Percentiles rank a stretch among this genome's conserved stretches.
phyloP scores from a whole-genome alignment of 768 basidiomycete species.

The Brasilioporus rufonigricans region DNA sequence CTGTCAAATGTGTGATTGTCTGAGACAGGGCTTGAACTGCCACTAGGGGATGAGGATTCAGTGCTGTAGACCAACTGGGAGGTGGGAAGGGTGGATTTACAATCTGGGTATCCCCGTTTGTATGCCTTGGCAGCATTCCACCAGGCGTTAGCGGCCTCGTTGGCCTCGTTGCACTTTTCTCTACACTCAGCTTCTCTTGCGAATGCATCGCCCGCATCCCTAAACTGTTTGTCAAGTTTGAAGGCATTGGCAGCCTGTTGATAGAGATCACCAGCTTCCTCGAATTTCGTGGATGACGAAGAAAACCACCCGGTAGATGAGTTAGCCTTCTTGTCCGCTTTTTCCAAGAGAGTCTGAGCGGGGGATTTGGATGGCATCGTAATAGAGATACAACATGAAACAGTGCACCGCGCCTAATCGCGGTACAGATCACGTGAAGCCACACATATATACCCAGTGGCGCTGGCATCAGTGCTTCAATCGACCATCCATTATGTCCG shows the following conservation, averaged over 20 bases:
- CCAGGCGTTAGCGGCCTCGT: conserved; percentile 98
- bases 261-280: conserved; percentile 95
- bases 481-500: conserved; percentile 28
- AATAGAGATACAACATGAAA: neutral
- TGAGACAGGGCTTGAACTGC: conserved; percentile 85
- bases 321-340: conserved; percentile 89
- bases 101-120: conserved; percentile 82
- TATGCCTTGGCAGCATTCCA: conserved; percentile 98
- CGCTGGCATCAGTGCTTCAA: neutral
- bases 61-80: neutral
- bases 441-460: neutral
- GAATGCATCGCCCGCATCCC: conserved; percentile 89
- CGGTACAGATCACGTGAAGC: conserved; percentile 17
- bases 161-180: conserved; percentile 80
- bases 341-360: conserved; percentile 73
- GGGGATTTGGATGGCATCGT: conserved; percentile 75
- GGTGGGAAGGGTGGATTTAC: conserved; percentile 47
- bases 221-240: conserved; percentile 90
- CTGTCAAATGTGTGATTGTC: conserved; percentile 79
- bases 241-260: conserved; percentile 92
- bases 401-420: neutral
- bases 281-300: conserved; percentile 77
- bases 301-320: conserved; percentile 89
- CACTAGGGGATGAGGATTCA: conserved; percentile 47
- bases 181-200: conserved; percentile 93